Conservation (phyloP, 2,329 filamentous ascomycete genomes). For the Cytospora schulzeri region DNA sequence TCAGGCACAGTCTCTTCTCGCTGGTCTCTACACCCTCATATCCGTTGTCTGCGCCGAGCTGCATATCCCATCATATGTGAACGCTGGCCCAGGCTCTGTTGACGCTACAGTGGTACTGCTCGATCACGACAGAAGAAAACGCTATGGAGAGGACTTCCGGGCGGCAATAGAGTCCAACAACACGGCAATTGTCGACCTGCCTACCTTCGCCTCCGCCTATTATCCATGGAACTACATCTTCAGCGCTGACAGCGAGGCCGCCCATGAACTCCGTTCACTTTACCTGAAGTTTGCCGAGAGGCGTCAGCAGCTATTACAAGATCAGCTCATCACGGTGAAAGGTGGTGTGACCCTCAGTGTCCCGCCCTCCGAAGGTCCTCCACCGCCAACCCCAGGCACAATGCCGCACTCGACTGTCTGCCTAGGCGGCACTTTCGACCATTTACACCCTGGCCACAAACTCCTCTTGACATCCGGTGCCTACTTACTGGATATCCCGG, state of each 20-base stretch:
- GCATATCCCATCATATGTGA: slow-evolving; percentile 60
- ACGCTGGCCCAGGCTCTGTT: slow-evolving; percentile 65
- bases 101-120: slow-evolving; percentile 77
- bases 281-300: slow-evolving; percentile 53
- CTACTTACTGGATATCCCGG: slow-evolving; percentile 64
- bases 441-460: slow-evolving; percentile 94
- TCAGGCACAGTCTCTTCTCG: slow-evolving; percentile 72
- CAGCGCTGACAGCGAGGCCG: slow-evolving; percentile 65
- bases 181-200: slow-evolving; percentile 52
- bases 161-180: slow-evolving; percentile 46
- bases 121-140: slow-evolving; percentile 53
- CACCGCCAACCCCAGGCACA: slow-evolving; percentile 31
- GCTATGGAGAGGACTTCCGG: slow-evolving; percentile 38
- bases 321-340: slow-evolving; percentile 54
- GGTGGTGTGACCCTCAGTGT: slow-evolving; percentile 53
- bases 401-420: slow-evolving; percentile 64
- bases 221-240: slow-evolving; percentile 68
- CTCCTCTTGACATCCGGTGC: slow-evolving; percentile 88
- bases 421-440: slow-evolving; percentile 93
- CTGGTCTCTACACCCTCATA: slow-evolving; percentile 76
- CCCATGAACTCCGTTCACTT: slow-evolving; percentile 56
- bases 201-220: slow-evolving; percentile 54
- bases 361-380: slow-evolving; percentile 26
- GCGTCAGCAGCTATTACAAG: slow-evolving; percentile 49
- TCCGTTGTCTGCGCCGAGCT: slow-evolving; percentile 69